Percentiles rank a stretch among this genome's conserved stretches.
Evolutionary conservation across 495 filamentous ascomycete species (phyloP).

Genomic region (Talaromyces thailandensis): DNA sequence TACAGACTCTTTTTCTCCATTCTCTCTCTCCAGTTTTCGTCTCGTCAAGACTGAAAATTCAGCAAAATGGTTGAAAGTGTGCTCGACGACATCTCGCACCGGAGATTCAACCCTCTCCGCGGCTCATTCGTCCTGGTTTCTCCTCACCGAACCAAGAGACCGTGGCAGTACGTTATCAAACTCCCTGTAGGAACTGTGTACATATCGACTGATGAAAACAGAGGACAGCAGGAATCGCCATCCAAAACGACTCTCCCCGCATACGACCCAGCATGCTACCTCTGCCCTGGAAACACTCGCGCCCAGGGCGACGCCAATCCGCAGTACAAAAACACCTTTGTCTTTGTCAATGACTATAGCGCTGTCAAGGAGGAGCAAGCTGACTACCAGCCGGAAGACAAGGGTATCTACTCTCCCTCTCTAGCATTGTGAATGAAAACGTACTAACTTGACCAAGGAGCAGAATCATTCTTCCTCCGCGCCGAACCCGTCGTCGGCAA

Average conservation of each 20-base stretch:
- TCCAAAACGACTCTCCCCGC: conserved; percentile 66
- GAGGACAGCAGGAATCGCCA: conserved; percentile 83
- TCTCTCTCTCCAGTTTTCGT: background rate
- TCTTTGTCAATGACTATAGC: conserved; percentile 97
- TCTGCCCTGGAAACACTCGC: conserved; percentile 93
- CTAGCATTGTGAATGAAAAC: background rate
- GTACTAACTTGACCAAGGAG: conserved; percentile 35
- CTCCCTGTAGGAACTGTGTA: background rate
- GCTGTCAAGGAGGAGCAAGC: conserved; percentile 91
- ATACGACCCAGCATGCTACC: conserved; percentile 84
- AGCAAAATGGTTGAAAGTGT: conserved; percentile 53
- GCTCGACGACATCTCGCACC: conserved; percentile 93
- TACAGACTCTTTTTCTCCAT: background rate
- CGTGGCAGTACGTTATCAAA: conserved; percentile 88
- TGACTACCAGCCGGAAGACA: conserved; percentile 46
- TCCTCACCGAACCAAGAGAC: conserved; percentile 89
- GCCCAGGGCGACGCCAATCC: conserved; percentile 86
- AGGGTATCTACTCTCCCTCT: conserved; percentile 32
- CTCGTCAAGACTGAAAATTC: background rate
- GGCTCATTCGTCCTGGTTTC: conserved; percentile 90
- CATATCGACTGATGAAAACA: conserved; percentile 20
- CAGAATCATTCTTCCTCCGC: conserved; percentile 69
- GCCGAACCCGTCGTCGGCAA: conserved; percentile 86
- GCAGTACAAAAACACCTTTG: conserved; percentile 75
- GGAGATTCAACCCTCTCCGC: conserved; percentile 85